Conservation (phyloP, 2,329 filamentous ascomycete genomes). For the Metarhizium guizhouense region DNA sequence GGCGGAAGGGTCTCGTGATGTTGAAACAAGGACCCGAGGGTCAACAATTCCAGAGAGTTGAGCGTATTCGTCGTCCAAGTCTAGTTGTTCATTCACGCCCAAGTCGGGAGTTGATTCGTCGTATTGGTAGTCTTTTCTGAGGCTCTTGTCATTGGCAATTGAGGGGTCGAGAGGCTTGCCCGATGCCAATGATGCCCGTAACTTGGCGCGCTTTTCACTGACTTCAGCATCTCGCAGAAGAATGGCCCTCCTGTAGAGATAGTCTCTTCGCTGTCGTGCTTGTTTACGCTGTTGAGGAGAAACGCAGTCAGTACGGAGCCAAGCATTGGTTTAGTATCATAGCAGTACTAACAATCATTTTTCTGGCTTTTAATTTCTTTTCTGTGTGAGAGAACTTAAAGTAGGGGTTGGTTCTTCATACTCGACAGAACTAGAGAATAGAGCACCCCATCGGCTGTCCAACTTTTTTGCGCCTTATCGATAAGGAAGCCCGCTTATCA, state of each 20-base stretch:
- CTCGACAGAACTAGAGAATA: background rate
- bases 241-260: conserved; percentile 84
- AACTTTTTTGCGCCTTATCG: conserved; percentile 17
- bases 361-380: background rate
- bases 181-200: conserved; percentile 78
- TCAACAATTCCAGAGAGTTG: conserved; percentile 87
- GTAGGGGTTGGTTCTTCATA: no score
- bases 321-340: background rate
- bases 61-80: conserved; percentile 83
- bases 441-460: background rate
- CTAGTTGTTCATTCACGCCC: conserved; percentile 57
- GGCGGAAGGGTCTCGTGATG: conserved; percentile 77
- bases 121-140: conserved; percentile 86
- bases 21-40: conserved; percentile 81
- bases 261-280: conserved; percentile 33
- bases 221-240: conserved; percentile 87
- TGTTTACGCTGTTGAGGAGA: conserved; percentile 23
- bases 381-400: no score
- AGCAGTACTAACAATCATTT: conserved; percentile 6
- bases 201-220: conserved; percentile 78
- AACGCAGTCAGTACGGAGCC: background rate
- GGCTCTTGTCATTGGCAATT: conserved; percentile 75
- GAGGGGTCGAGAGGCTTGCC: conserved; percentile 76
- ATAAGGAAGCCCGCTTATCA: conserved; percentile 25
- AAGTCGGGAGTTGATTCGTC: conserved; percentile 73